Evolutionary conservation across 2,329 filamentous ascomycete genomes (phyloP), one percentile per base, ranked within the genome.

Genomic region (Myriosclerotinia curreyana): DNA sequence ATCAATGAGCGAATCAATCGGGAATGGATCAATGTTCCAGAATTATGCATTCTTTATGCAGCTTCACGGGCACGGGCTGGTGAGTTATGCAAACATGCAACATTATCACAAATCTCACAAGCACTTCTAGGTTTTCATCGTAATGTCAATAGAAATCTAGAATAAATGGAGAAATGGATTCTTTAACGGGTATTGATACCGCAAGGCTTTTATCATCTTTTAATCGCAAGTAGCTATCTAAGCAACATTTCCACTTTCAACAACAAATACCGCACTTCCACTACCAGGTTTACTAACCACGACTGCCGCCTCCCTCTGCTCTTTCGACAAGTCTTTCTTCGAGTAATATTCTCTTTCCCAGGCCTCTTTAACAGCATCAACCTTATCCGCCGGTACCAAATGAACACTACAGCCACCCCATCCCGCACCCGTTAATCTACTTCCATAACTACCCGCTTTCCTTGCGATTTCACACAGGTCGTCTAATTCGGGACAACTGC

Each of bases 401-500:
- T 99, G 95, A 65, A 99, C 94, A 66, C 86, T 95, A 79, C 95
- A 98, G 2, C 95, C 95, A 67, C 95, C 95, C 95, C 95, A 99
- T 3, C 95, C 95, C 0, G 95, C 95, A 48, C 95, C 95, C 0
- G 94, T 98, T 70, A 97, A 79, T 34, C 94, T 82, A 70, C 90
- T 92, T 36, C 94, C 95, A 74, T 92, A 92, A 22, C 90, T 86
- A 2, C 95, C 95, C 0, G 90, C 90, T 20, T 80, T 81, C 36
- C 87, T 82, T 0, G 93, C 93, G 69, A 98, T 88, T 48, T 81
- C 76, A 76, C 94, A 98, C 46, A 99, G 84, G 67, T 91, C 83
- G 75, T 99, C 94, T n/a, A 98, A 84, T 77, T 98, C 93, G 0
- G 90, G 87, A 71, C 91, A 96, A 72, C 90, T 95, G 79, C 94